Evolutionary conservation across 1,284 basidiomycete species (phyloP).

Genomic region (Cryptococcus hybrid): DNA sequence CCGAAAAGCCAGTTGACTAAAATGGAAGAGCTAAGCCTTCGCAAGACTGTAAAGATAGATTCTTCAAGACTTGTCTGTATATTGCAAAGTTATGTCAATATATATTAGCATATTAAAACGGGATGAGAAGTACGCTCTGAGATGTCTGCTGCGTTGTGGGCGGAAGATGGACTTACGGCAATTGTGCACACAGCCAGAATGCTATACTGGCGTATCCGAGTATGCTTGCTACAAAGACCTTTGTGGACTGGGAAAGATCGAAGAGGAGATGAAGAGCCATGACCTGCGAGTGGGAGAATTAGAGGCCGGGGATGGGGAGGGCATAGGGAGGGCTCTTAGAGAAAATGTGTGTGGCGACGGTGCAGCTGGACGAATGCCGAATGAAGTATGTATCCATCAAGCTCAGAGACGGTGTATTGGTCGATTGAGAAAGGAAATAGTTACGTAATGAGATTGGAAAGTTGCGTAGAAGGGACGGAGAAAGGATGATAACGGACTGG

Average conservation of each 20-base stretch:
- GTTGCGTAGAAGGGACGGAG: too few relatives aligned
- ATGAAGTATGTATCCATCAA: too few relatives aligned
- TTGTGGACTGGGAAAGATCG: conserved; percentile 7
- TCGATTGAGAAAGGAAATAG: too few relatives aligned
- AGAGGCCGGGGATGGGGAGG: too few relatives aligned
- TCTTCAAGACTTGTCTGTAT: conserved; percentile 74
- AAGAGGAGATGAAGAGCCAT: neutral
- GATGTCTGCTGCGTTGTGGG: neutral
- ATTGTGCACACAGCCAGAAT: conserved; percentile 89
- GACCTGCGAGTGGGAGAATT: neutral
- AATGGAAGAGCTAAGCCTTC: conserved; percentile 87
- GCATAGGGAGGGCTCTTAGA: too few relatives aligned
- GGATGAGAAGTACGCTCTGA: neutral
- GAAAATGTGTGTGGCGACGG: too few relatives aligned
- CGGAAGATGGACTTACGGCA: conserved; percentile 65
- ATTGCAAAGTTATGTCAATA: conserved; percentile 2
- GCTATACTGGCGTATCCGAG: conserved; percentile 73
- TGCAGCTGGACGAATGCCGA: too few relatives aligned
- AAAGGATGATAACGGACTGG: too few relatives aligned
- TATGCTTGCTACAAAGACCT: conserved; percentile 42
- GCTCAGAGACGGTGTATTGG: too few relatives aligned
- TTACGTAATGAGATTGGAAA: too few relatives aligned
- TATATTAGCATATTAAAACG: neutral
- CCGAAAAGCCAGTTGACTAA: conserved; percentile 86
- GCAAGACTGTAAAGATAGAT: conserved; percentile 68